Evolutionary conservation across 2,329 filamentous ascomycete species (phyloP).

Genomic region (Blumeriella jaapii): DNA sequence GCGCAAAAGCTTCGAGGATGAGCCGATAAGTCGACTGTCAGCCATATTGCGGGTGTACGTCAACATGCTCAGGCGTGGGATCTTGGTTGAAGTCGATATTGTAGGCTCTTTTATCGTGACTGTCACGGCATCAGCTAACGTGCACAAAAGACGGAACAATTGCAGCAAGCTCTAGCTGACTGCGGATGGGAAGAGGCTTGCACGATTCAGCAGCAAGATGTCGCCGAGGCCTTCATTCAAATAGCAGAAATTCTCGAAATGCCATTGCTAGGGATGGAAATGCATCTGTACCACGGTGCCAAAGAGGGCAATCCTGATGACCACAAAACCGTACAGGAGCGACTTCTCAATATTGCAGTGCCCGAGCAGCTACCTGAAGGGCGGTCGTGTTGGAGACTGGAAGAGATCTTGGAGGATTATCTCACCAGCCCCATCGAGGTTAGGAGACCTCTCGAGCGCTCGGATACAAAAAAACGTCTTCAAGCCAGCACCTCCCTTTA

Average conservation of each 20-base stretch:
- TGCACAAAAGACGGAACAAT: slow-evolving; percentile 53
- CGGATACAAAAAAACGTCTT: slow-evolving; percentile 38
- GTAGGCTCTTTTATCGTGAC: slow-evolving; percentile 18
- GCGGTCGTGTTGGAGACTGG: too few relatives aligned
- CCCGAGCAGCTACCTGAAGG: slow-evolving; percentile 57
- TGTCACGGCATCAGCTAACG: neutral
- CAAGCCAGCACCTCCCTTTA: slow-evolving; percentile 11
- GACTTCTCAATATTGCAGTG: slow-evolving; percentile 84
- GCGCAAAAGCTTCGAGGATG: slow-evolving; percentile 65
- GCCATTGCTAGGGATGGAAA: slow-evolving; percentile 79
- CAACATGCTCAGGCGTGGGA: slow-evolving; percentile 77
- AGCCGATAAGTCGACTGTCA: slow-evolving; percentile 60
- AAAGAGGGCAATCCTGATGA: slow-evolving; percentile 75
- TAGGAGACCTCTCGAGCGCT: slow-evolving; percentile 57
- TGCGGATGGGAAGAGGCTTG: slow-evolving; percentile 84
- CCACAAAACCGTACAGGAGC: slow-evolving; percentile 88
- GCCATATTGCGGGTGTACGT: slow-evolving; percentile 80
- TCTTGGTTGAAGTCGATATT: slow-evolving; percentile 74
- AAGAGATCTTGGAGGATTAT: slow-evolving; percentile 76
- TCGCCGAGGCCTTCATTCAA: slow-evolving; percentile 90
- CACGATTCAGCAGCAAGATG: slow-evolving; percentile 76
- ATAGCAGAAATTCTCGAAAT: slow-evolving; percentile 83
- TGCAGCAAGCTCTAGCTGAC: slow-evolving; percentile 71
- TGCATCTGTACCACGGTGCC: slow-evolving; percentile 89
- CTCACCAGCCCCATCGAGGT: slow-evolving; percentile 78